Evolutionary conservation across 23 red algal species (phyloP), one percentile per base, ranked within the genome.

Genomic region (Gracilariopsis chorda): DNA sequence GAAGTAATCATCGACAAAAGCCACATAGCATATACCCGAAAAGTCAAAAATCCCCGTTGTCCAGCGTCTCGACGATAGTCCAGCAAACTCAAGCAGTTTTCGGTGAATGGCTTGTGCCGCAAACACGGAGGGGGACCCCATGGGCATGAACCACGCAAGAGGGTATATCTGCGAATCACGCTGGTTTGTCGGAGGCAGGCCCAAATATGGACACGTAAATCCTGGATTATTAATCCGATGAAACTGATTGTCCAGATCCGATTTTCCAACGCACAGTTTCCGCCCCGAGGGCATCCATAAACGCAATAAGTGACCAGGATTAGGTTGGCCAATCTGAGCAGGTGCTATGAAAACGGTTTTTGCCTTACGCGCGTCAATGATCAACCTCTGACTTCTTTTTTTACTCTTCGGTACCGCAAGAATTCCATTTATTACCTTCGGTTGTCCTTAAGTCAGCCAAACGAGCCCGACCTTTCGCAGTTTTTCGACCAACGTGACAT

Each of bases 241-340:
- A 28, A 9, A 75, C 47, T 75, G 69, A 51, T 75, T 47, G n/a
- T 75, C 37, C 69, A 75, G 41, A 75, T 75, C 13, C 25, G 69
- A 75, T 46, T 75, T 75, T 16, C 42, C 37, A 5, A 75, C 69
- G n/a, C n/a, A 75, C 3, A 75, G 3, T 3, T 4, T 3, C 20
- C 47, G 20, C 13, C 69, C 25, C 2, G 40, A 3, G 14, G 69
- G 20, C 17, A 75, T n/a, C 4, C n/a, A 20, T 4, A 75, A 47
- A 30, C 36, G 4, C 3, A 40, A 33, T 5, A 75, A 40, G 25
- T 47, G 69, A n/a, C 69, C 69, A 10, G 69, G 36, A 75, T 46
- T 46, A 48, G 69, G 69, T 3, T 45, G 4, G 35, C 47, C 35
- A 24, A 75, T 75, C 36, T 46, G 11, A 14, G 69, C 35, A 2